A percentile compares a stretch with the other conserved stretches of the same genome.
These are phyloP conservation scores for Fusarium burgessii DNA, from an alignment of 2,329 filamentous ascomycete genomes.

Conservation along the genomic window DNA sequence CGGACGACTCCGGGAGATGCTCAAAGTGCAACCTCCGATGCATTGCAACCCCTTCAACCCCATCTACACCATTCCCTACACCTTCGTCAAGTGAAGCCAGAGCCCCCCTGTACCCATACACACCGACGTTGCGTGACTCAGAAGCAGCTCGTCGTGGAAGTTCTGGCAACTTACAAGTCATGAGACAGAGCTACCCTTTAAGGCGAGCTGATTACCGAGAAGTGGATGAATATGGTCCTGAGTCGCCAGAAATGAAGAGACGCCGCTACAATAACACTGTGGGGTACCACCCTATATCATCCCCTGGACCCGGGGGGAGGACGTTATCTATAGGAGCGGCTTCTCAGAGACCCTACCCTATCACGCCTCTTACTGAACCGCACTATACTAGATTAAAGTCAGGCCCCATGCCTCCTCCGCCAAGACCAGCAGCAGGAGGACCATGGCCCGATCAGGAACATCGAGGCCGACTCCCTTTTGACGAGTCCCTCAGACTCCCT, in stretches of 20 bases:
- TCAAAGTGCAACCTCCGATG: slow-evolving; percentile 78
- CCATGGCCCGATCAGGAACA: slow-evolving; percentile 49
- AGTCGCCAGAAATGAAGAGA: slow-evolving; percentile 69
- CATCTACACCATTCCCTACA: slow-evolving; percentile 60
- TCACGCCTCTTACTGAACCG: slow-evolving; percentile 48
- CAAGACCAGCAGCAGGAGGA: slow-evolving; percentile 55
- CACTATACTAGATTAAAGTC: slow-evolving; percentile 50
- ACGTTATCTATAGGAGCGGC: slow-evolving; percentile 39
- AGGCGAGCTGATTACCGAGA: slow-evolving; percentile 45
- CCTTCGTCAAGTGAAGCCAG: slow-evolving; percentile 49
- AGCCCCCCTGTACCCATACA: slow-evolving; percentile 38
- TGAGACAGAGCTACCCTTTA: slow-evolving; percentile 38
- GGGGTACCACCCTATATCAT: slow-evolving; percentile 48
- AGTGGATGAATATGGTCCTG: slow-evolving; percentile 54
- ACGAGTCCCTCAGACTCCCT: slow-evolving; percentile 66
- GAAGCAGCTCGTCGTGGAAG: slow-evolving; percentile 46
- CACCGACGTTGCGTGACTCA: slow-evolving; percentile 37
- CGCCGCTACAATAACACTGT: slow-evolving; percentile 66
- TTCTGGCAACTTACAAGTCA: slow-evolving; percentile 42
- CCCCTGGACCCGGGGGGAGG: slow-evolving; percentile 31
- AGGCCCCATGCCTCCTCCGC: slow-evolving; percentile 66
- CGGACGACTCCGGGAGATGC: slow-evolving; percentile 70
- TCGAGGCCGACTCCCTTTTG: slow-evolving; percentile 59
- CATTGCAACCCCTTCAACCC: slow-evolving; percentile 72
- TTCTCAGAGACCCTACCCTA: slow-evolving; percentile 41